These are phyloP conservation scores for Cladosporium velox DNA, from an alignment of 2,329 filamentous ascomycete genomes.

Conservation along the genomic window DNA sequence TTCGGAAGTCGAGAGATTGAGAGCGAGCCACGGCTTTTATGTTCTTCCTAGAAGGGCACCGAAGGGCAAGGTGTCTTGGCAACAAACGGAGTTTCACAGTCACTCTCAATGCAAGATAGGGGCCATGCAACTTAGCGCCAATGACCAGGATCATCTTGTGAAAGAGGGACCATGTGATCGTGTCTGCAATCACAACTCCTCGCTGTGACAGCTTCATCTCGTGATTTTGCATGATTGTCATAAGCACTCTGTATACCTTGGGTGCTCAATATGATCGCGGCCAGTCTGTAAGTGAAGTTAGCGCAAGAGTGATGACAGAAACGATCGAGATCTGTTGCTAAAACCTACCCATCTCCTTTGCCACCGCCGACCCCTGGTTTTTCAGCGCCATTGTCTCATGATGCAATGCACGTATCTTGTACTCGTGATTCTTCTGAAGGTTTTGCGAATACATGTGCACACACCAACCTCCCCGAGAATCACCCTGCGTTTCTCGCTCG, in stretches of 20 bases:
- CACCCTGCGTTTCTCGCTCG: not conserved
- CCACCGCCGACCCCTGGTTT: not conserved
- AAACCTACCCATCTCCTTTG: not conserved
- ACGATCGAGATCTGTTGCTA: not conserved
- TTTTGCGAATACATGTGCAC: not conserved
- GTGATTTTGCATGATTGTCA: not conserved
- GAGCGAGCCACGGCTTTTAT: not conserved
- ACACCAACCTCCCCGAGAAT: not conserved
- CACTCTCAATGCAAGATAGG: not conserved
- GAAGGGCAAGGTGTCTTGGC: not conserved
- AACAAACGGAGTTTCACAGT: not conserved
- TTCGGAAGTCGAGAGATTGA: too few species aligned
- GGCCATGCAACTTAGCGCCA: not conserved
- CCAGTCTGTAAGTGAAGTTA: not conserved
- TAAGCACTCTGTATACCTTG: not conserved
- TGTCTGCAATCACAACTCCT: not conserved
- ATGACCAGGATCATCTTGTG: not conserved
- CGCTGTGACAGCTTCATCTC: not conserved
- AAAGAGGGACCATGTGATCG: not conserved
- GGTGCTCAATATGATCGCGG: not conserved
- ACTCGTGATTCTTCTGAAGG: not conserved
- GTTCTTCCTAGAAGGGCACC: not conserved
- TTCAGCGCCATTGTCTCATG: not conserved
- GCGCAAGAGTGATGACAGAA: not conserved
- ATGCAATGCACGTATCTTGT: not conserved